These are phyloP conservation scores for Suillus luteus DNA, from an alignment of 768 basidiomycete species.

Conservation along the genomic window DNA sequence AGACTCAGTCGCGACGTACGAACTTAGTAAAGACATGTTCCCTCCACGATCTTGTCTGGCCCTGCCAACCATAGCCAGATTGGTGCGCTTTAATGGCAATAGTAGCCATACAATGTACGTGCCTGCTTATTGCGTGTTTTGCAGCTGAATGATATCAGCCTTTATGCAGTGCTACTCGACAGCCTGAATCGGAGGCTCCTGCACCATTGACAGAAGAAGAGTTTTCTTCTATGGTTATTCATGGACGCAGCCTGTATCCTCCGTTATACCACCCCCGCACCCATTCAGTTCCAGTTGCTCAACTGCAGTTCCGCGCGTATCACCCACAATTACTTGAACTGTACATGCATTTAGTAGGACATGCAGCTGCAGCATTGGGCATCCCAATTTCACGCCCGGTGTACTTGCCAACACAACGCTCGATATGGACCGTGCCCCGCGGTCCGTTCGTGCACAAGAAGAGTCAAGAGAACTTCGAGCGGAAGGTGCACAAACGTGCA, in stretches of 20 bases:
- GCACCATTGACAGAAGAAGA: conserved; percentile 38
- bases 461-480: conserved; percentile 92
- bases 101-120: conserved; percentile 20
- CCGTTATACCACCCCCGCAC: conserved; percentile 61
- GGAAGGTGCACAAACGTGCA: conserved; percentile 77
- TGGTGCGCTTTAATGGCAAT: conserved; percentile 23
- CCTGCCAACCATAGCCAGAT: conserved; percentile 23
- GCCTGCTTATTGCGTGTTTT: background rate
- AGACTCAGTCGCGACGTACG: background rate
- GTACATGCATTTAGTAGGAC: conserved; percentile 81
- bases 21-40: conserved; percentile 35
- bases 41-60: conserved; percentile 22
- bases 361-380: conserved; percentile 82
- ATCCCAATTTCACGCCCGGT: conserved; percentile 72
- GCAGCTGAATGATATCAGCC: background rate
- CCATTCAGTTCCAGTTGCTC: conserved; percentile 75
- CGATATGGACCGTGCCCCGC: conserved; percentile 83
- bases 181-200: conserved; percentile 2
- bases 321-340: conserved; percentile 66
- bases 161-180: background rate
- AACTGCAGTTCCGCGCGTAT: conserved; percentile 83
- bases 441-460: conserved; percentile 94
- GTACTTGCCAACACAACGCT: conserved; percentile 70
- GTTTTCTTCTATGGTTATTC: conserved; percentile 55
- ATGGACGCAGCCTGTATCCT: conserved; percentile 58